A percentile compares a stretch with the other conserved stretches of the same genome.
Conservation (phyloP, 306 rosid species). For the Rosa rugosa region DNA sequence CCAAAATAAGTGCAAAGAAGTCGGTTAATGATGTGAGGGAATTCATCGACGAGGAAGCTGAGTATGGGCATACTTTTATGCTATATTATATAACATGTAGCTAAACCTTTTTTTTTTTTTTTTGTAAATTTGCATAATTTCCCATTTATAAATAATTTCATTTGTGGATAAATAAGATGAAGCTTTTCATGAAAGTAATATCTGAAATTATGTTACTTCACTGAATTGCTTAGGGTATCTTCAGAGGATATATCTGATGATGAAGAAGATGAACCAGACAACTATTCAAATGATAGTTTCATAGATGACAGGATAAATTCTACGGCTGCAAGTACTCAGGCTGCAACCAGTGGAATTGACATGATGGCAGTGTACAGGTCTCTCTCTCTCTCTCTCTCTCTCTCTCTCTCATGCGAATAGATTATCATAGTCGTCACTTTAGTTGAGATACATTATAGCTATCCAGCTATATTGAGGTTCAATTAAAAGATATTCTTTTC, state of each 20-base stretch:
- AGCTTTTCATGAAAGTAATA: not conserved
- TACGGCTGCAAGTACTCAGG: conserved; percentile 52
- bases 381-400: conserved; percentile 14
- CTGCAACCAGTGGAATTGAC: conserved; percentile 58
- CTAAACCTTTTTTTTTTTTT: no score
- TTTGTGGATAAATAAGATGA: not conserved
- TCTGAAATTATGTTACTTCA: not conserved
- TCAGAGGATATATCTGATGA: conserved; percentile 63
- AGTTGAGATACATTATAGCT: not conserved
- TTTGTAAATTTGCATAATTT: not conserved
- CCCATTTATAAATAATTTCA: not conserved
- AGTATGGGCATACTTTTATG: conserved; percentile 53
- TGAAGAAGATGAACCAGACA: conserved; percentile 62
- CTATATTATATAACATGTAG: not conserved
- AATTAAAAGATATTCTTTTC: not conserved
- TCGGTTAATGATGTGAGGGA: conserved; percentile 42
- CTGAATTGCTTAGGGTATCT: conserved; percentile 53
- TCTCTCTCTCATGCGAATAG: not conserved
- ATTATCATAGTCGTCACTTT: not conserved
- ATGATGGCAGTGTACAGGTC: conserved; percentile 96
- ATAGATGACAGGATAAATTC: conserved; percentile 79
- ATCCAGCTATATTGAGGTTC: not conserved
- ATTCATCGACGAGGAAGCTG: conserved; percentile 92
- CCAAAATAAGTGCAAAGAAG: conserved; percentile 60
- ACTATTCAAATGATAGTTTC: conserved; percentile 69